Percentiles rank a stretch among this genome's conserved stretches.
phyloP scores from a whole-genome alignment of 345 rosid species.

The Limnanthes douglasii region DNA sequence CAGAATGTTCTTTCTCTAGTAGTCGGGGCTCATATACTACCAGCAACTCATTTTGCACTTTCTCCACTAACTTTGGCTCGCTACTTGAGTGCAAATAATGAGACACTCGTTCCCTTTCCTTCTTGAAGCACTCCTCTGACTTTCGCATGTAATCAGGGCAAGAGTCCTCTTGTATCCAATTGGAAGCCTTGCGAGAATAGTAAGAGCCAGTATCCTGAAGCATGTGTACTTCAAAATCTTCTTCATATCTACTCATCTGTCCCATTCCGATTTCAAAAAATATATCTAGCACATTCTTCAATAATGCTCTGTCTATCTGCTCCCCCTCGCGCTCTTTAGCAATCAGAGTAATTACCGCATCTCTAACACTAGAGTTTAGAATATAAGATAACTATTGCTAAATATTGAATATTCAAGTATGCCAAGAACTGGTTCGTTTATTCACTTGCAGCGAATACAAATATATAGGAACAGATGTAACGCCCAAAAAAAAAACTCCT shows the following conservation, averaged over 20 bases:
- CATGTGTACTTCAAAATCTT: slow-evolving; percentile 41
- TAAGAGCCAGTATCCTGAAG: slow-evolving; percentile 36
- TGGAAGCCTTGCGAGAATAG: slow-evolving; percentile 53
- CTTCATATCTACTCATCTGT: slow-evolving; percentile 24
- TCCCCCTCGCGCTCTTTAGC: slow-evolving; percentile 48
- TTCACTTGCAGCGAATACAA: slow-evolving; percentile 32
- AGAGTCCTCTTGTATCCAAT: slow-evolving; percentile 45
- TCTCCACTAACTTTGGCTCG: slow-evolving; percentile 44
- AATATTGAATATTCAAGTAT: too few species aligned
- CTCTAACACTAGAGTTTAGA: slow-evolving; percentile 37
- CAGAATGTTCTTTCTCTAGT: slow-evolving; percentile 44
- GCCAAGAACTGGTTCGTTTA: too few species aligned
- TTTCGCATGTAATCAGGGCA: slow-evolving; percentile 46
- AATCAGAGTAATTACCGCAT: slow-evolving; percentile 50
- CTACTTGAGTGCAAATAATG: slow-evolving; percentile 36
- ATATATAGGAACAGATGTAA: not conserved
- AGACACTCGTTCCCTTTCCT: slow-evolving; percentile 42
- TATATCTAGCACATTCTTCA: slow-evolving; percentile 43
- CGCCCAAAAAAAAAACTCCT: too few species aligned
- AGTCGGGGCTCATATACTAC: slow-evolving; percentile 31
- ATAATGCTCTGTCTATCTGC: slow-evolving; percentile 36
- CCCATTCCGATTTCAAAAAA: slow-evolving; percentile 55
- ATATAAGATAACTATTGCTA: too few species aligned
- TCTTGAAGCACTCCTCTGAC: slow-evolving; percentile 46
- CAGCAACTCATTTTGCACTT: slow-evolving; percentile 37